Conservation (phyloP, 2,329 filamentous ascomycete species). For the Botrytis deweyae region DNA sequence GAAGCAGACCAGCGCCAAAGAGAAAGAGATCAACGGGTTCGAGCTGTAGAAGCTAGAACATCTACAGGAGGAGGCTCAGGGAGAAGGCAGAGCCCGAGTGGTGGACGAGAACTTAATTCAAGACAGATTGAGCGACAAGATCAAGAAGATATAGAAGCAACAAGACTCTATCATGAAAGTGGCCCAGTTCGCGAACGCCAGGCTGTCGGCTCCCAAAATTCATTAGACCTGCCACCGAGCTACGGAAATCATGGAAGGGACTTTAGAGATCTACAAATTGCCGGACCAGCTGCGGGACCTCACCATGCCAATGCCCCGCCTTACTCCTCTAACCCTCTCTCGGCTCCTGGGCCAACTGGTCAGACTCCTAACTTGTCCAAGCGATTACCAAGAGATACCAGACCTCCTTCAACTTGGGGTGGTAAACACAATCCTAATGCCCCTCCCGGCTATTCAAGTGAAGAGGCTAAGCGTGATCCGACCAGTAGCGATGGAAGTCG, state of each 20-base stretch:
- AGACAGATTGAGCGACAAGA: neutral
- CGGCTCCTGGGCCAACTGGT: neutral
- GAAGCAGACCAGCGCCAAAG: fast-evolving
- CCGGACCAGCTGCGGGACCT: neutral
- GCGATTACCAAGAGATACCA: too few relatives aligned
- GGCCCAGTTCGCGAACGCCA: neutral
- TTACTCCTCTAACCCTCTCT: neutral
- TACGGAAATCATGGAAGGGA: neutral
- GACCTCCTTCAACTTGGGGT: neutral
- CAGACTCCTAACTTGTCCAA: neutral
- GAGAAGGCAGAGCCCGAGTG: neutral
- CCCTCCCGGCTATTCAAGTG: neutral
- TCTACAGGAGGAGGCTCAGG: neutral
- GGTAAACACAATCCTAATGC: neutral
- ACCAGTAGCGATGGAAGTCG: neutral
- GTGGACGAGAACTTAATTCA: neutral
- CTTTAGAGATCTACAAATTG: too few relatives aligned
- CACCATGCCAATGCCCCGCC: neutral
- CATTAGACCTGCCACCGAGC: too few relatives aligned
- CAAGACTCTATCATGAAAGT: neutral
- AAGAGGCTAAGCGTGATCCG: neutral
- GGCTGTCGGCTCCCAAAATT: too few relatives aligned
- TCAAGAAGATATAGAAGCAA: neutral
- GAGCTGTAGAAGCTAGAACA: neutral
- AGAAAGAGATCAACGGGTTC: neutral